Evolutionary conservation across 495 filamentous ascomycete genomes (phyloP), one percentile per base, ranked within the genome.

Genomic region (Aspergillus cavernicola): DNA sequence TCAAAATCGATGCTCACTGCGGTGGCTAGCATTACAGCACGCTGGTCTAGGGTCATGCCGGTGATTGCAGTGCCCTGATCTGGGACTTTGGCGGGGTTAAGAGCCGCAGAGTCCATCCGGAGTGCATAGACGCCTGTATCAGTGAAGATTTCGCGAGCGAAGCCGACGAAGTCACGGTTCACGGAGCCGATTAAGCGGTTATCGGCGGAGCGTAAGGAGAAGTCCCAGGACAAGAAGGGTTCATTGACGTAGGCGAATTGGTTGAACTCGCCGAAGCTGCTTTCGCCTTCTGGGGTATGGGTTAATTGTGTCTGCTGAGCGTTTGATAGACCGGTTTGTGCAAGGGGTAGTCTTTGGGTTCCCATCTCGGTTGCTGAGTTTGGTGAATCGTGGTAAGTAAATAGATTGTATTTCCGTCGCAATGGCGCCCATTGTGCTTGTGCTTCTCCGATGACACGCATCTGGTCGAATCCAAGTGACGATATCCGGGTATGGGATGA

Each of bases 1-100:
- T 88, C 85, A 52, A 87, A 88, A 63, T 88, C 85, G 44, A 88
- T 71, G 41, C 78, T 85, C 15, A 87, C 84, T 15, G 85, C 85
- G 2, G 84, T 85, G 15, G 85, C 85, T 26, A 88, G 72, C 84
- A 87, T 87, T 20, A 87, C 78, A 1, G 85, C 85, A 32, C 85
- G 77, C 67, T 87, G 84, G 58, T 87, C 85, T 6, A 88, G 74
- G 16, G 83, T 85, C 83, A 88, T 85, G 1, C 78, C 83, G 2
- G 72, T 58, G 1, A 53, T 50, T 0, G 62, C 39, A 8, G 57
- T 51, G 4, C 29, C 42, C 15, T 70, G 54, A 10, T 43, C 51
- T 4, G 58, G 52, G 12, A 66, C 63, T 15, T 72, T 61, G 46
- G 77, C 73, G 12, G 65, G 53, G 10, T 65, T 67, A 15, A 77